Evolutionary conservation across 1,139 yeast species (phyloP).

Genomic region (Suhomyces maxii): DNA sequence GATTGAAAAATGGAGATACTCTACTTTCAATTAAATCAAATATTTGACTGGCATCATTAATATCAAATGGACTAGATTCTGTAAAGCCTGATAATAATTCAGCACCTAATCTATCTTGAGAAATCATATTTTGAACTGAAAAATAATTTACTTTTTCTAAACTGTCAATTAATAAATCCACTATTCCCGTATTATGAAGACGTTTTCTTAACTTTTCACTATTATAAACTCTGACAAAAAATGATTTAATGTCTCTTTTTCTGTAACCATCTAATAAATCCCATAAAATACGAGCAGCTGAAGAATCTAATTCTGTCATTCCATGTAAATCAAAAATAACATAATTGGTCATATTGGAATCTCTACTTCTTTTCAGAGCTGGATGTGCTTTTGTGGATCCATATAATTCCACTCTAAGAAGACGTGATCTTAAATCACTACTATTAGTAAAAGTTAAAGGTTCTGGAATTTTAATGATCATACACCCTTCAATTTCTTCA

Average conservation of each 20-base stretch:
- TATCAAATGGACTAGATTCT: conserved; percentile 5
- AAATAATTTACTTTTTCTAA: conserved; percentile 31
- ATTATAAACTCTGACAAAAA: conserved; percentile 63
- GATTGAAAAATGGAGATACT: conserved; percentile 37
- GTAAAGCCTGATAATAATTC: conserved; percentile 3
- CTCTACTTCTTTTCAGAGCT: conserved; percentile 60
- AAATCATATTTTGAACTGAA: conserved; percentile 19
- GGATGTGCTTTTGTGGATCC: conserved; percentile 89
- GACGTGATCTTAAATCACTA: conserved; percentile 73
- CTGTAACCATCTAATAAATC: conserved; percentile 60
- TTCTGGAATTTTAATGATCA: conserved; percentile 86
- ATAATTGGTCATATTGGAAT: conserved; percentile 56
- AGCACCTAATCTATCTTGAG: neutral
- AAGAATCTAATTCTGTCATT: conserved; percentile 83
- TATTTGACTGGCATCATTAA: conserved; percentile 15
- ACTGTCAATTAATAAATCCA: conserved; percentile 25
- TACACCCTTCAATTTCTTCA: conserved; percentile 81
- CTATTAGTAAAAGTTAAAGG: conserved; percentile 92
- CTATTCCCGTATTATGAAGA: conserved; percentile 35
- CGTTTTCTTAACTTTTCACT: conserved; percentile 33
- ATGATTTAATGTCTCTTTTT: conserved; percentile 57
- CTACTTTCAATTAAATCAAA: conserved; percentile 29
- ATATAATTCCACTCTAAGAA: conserved; percentile 76
- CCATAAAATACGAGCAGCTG: conserved; percentile 75
- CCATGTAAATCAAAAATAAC: conserved; percentile 84